Evolutionary conservation across 2,329 filamentous ascomycete genomes (phyloP), one percentile per base, ranked within the genome.

Genomic region (Ophiocordyceps sinensis): DNA sequence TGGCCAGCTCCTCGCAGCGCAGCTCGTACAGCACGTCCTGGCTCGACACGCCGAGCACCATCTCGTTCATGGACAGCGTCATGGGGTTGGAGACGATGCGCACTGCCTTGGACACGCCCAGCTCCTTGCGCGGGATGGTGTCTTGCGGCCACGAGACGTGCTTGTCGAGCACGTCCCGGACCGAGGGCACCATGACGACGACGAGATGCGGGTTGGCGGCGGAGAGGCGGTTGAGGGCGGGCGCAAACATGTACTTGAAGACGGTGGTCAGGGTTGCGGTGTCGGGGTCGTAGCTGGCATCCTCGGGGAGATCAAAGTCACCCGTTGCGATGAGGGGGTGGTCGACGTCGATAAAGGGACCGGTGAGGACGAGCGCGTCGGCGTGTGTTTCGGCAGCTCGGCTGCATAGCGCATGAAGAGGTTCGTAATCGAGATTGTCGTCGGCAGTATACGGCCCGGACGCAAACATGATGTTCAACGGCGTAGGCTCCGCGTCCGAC

Each of bases 381-480:
- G 81, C 83, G 47, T 76, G 79, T 19, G 71, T 75, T 47, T 85
- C 77, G 14, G 77, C 78, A 9, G 88, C 87, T 51, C 81, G 79
- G 49, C 74, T 73, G 56, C 89, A 89, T 14, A 98, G 71, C 28
- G 84, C 77, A 52, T 87, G 79, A 2, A 98, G 67, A 8, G 89
- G 83, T 53, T 93, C 84, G 55, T 88, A 98, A 49, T 87, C 82
- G 37, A 98, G 77, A 54, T 93, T 93, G 53, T 89, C 84, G 50
- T 96, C 88, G 3, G 87, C 78, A 0, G 88, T 94, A 61, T 93
- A 98, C 0, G 91, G 91, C 0, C 91, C 91, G 0, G 86, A 76
- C 2, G 82, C 85, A 44, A 89, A 71, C 31, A 95, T 61, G 39
- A 94, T 67, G 51, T 73, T 87, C 15, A 96, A 62, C 1, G 89